Evolutionary conservation across 2,329 filamentous ascomycete species (phyloP).

Genomic region (Colletotrichum sp.): DNA sequence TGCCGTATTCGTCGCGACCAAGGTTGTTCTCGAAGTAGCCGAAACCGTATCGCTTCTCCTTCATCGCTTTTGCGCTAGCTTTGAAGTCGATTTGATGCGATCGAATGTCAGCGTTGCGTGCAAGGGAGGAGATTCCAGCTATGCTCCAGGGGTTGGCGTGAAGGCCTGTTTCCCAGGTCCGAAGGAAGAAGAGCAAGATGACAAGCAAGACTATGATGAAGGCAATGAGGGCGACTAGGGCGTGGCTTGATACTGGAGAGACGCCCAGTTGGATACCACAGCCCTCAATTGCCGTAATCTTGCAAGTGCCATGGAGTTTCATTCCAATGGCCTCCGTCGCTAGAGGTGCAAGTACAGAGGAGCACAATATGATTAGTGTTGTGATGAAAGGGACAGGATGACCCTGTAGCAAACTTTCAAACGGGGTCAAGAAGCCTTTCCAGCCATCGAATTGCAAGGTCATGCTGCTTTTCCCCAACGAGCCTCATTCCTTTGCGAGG

Average conservation of each 20-base stretch:
- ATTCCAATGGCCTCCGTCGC: constrained; percentile 44
- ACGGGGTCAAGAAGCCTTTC: constrained; percentile 36
- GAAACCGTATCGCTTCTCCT: constrained; percentile 28
- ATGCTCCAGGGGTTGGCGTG: constrained; percentile 45
- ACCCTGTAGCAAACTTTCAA: constrained; percentile 35
- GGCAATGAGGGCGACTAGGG: constrained; percentile 34
- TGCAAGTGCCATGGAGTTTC: constrained; percentile 39
- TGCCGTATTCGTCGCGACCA: constrained; percentile 33
- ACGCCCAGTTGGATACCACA: constrained; percentile 41
- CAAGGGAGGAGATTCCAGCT: constrained; percentile 37
- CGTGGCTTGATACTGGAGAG: constrained; percentile 30
- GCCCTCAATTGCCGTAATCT: constrained; percentile 25
- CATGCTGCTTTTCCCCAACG: constrained; percentile 42
- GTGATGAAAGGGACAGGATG: constrained; percentile 42
- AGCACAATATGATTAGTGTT: constrained; percentile 35
- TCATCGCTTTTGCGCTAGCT: constrained; percentile 23
- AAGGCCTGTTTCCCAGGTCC: constrained; percentile 41
- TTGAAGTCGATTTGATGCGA: constrained; percentile 22
- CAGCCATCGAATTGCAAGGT: constrained; percentile 44
- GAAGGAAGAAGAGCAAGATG: constrained; percentile 29
- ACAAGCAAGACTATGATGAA: constrained; percentile 32
- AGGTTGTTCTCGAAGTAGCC: constrained; percentile 29
- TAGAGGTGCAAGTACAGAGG: constrained; percentile 40
- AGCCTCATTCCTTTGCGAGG: constrained; percentile 39
- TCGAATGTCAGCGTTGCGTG: constrained; percentile 31